Percentiles rank a stretch among this genome's conserved stretches.
Evolutionary conservation across 208 protist species (phyloP).

Genomic region (Leishmania amazonensis): DNA sequence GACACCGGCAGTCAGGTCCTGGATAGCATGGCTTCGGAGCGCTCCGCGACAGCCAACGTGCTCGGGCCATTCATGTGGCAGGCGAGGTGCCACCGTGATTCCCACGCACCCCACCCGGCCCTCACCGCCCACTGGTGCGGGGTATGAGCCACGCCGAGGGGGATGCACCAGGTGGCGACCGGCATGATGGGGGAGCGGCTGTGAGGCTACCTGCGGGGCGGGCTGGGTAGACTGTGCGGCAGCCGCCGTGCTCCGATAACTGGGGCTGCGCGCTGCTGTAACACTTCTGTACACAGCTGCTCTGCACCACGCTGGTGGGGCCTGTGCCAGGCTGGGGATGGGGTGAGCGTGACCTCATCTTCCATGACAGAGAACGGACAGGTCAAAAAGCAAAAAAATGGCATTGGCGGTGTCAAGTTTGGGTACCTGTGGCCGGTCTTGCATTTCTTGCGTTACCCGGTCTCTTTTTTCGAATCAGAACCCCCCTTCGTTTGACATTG

Average conservation of each 20-base stretch:
- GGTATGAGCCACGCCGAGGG: background rate
- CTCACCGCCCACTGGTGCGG: background rate
- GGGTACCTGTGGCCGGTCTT: background rate
- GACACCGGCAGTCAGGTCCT: background rate
- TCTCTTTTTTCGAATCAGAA: background rate
- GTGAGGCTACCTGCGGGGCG: too few relatives aligned
- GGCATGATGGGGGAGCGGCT: background rate
- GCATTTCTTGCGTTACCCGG: background rate
- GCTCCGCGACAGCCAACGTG: background rate
- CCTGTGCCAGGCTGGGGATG: background rate
- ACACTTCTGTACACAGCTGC: background rate
- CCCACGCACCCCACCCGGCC: background rate
- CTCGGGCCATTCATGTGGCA: background rate
- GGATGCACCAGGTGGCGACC: background rate
- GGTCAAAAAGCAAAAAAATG: background rate
- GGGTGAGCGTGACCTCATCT: background rate
- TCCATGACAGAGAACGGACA: background rate
- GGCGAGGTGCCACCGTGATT: background rate
- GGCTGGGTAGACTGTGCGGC: background rate
- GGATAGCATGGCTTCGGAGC: background rate
- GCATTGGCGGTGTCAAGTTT: background rate
- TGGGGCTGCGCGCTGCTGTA: background rate
- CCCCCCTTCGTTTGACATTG: background rate
- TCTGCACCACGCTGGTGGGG: background rate
- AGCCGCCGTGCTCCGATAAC: background rate